phyloP scores from a whole-genome alignment of 2,329 filamentous ascomycete species.

The Nothomitra cinnamomea region DNA sequence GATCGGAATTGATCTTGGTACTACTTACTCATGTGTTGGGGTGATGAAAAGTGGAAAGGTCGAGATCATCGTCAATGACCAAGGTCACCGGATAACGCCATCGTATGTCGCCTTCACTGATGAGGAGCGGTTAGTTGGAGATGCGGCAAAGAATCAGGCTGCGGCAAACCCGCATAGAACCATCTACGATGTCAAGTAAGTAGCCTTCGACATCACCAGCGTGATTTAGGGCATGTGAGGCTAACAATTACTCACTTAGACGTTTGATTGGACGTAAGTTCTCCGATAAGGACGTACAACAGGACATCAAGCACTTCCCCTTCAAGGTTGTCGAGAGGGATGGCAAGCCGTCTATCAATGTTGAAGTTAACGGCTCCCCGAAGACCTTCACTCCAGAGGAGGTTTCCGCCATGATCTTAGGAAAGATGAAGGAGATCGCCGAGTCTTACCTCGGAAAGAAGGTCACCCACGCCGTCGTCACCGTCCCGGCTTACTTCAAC shows the following conservation, averaged over 20 bases:
- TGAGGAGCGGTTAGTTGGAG: constrained; percentile 90
- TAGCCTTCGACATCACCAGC: constrained; percentile 11
- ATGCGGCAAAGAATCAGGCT: constrained; percentile 94
- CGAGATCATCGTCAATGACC: constrained; percentile 90
- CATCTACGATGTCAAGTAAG: constrained; percentile 72
- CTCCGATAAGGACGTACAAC: constrained; percentile 71
- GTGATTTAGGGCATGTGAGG: background rate
- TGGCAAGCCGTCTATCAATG: constrained; percentile 74
- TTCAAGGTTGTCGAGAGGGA: constrained; percentile 85
- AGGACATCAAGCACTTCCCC: constrained; percentile 95
- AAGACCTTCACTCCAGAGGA: constrained; percentile 70
- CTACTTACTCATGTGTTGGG: constrained; percentile 75
- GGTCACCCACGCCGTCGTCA: constrained; percentile 78
- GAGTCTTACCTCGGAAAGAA: constrained; percentile 68
- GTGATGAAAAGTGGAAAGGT: constrained; percentile 93
- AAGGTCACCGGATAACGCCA: constrained; percentile 90
- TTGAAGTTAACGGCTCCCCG: constrained; percentile 44
- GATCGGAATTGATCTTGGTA: constrained; percentile 91
- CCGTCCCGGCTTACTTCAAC: constrained; percentile 95
- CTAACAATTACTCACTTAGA: constrained; percentile 26
- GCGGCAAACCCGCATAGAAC: constrained; percentile 61
- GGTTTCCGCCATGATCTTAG: constrained; percentile 63
- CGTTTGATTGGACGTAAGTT: constrained; percentile 76
- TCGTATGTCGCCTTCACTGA: constrained; percentile 95
- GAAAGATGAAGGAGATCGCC: constrained; percentile 73